Base-by-base conservation (phyloP, 1,284 basidiomycete species). In the Amylostereum chailletii region DNA sequence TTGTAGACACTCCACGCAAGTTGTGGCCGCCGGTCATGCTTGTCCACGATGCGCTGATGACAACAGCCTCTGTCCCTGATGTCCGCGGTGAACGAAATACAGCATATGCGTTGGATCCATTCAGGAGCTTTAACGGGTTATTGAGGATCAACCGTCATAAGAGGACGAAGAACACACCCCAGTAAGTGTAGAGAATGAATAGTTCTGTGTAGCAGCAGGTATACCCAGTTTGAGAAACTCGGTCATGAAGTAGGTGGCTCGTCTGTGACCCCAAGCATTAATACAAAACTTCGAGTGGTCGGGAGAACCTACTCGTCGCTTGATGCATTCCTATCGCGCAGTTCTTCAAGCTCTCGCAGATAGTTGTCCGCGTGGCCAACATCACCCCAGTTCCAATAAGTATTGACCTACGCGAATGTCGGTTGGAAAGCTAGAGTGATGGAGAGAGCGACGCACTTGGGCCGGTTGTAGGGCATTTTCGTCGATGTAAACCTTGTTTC, bases 391-490 rank as follows among this genome's bases (percentile, higher is more conserved):
- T 78, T 78, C 83, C 86, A 96, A 59, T 91, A 82, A 8, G 87
- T 90, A 50, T 81, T 87, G 29, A 94, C 91, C 91, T 94, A 55
- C 11, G 11, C 32, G 27, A 36, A 41, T 42, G 38, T 46, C 36
- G 45, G 40, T 26, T 30, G 37, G 29, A 36, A 10, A 31, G 37
- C 48, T 40, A 4, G 19, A 39, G 29, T 30, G 4, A 45, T 34
- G 29, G 30, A 37, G 26, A 45, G 9, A 44, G n/a, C 42, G 53
- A 58, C 68, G 49, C 56, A 92, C 92, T 71, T 94, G 90, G 2
- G 79, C 85, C 3, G 94, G 93, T 60, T 92, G 89, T 30, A 97
- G 69, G 0, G 94, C 94, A 65, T 97, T 94, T 70, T 97, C 94
- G 62, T 94, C 91, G 43, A 94, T 86, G 62, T 90, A 94, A 11